Conservation (phyloP, 169 alveolate species). For the Plasmodium vinckei region DNA sequence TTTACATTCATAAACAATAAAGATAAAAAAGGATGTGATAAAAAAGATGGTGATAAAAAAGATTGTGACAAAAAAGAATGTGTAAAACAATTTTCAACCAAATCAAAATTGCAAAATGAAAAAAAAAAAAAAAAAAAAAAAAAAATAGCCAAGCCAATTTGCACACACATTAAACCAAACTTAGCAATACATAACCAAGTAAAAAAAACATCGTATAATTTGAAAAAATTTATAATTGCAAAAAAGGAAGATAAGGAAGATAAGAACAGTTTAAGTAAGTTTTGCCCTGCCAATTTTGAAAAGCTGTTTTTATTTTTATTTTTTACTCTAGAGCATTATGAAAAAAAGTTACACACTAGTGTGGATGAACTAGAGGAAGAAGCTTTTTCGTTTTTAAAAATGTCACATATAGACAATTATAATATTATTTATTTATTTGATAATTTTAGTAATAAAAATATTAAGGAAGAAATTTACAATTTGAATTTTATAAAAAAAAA, state of each 20-base stretch:
- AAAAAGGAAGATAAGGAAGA: neutral
- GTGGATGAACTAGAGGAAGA: neutral
- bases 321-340: conserved; percentile 1
- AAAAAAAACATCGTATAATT: neutral
- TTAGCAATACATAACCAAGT: neutral
- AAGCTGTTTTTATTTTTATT: conserved; percentile 27
- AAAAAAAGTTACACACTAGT: neutral
- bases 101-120: too few relatives aligned
- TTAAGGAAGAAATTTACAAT: neutral
- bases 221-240: neutral
- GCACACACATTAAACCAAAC: neutral
- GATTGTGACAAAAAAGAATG: neutral
- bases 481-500: neutral
- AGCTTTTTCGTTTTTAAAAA: neutral
- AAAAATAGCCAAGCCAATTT: too few relatives aligned
- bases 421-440: conserved; percentile 6
- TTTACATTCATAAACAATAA: neutral
- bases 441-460: neutral
- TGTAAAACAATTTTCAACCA: too few relatives aligned
- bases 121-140: too few relatives aligned
- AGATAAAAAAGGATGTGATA: neutral
- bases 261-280: neutral
- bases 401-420: conserved; percentile 4
- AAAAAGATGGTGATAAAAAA: too few relatives aligned
- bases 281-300: conserved; percentile 5